phyloP scores from a whole-genome alignment of 768 basidiomycete species.

The Collybiopsis confluens region DNA sequence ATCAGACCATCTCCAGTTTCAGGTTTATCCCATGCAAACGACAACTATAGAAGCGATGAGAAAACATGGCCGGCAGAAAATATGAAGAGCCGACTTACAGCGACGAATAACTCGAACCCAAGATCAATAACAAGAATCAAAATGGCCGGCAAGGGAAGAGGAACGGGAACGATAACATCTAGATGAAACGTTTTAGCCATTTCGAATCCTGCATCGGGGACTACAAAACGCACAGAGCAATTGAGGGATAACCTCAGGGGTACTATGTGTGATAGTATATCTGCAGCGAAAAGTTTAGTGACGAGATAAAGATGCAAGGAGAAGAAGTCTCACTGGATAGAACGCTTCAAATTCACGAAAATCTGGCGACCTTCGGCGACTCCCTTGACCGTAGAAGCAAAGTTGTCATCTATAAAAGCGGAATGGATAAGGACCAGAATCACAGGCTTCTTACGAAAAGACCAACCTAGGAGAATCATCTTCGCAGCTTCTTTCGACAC shows the following conservation, averaged over 20 bases:
- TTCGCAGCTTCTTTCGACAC: conserved; percentile 74
- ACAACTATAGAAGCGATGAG: conserved; percentile 34
- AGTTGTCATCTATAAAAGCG: conserved; percentile 54
- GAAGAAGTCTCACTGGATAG: conserved; percentile 49
- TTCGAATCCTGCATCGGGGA: neutral
- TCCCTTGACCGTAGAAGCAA: conserved; percentile 69
- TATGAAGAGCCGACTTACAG: conserved; percentile 34
- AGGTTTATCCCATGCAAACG: conserved; percentile 71
- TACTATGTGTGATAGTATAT: conserved; percentile 64
- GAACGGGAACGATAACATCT: conserved; percentile 69
- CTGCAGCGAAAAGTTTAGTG: conserved; percentile 25
- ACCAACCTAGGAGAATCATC: conserved; percentile 62
- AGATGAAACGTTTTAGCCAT: neutral
- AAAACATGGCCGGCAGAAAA: neutral
- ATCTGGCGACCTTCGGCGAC: conserved; percentile 67
- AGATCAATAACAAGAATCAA: conserved; percentile 72
- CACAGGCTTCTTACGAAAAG: neutral
- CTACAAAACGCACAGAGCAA: conserved; percentile 48
- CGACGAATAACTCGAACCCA: conserved; percentile 65
- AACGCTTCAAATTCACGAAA: conserved; percentile 67
- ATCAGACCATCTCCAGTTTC: conserved; percentile 64
- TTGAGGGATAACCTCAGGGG: conserved; percentile 67
- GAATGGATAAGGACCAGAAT: neutral
- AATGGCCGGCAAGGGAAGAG: conserved; percentile 63
- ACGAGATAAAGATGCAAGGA: neutral